phyloP scores from a whole-genome alignment of 345 rosid genomes.

The Euphorbia peplus region DNA sequence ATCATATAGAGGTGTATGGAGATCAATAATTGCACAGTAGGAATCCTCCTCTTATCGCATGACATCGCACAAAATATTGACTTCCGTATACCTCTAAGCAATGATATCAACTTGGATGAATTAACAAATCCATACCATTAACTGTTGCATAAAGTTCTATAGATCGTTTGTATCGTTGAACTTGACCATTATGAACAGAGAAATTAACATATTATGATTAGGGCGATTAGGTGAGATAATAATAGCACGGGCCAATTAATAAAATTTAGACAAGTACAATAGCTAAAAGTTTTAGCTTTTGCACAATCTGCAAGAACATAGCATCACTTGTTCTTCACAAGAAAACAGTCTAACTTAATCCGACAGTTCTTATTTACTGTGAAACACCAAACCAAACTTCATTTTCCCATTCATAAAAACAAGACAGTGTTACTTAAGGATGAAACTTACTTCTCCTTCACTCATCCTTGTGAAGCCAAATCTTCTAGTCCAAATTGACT shows the following conservation, averaged over 20 bases:
- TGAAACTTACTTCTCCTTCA: conserved; percentile 60
- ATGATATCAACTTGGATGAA: not conserved
- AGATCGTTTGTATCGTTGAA: too few relatives aligned
- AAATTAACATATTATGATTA: not conserved
- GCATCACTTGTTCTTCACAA: not conserved
- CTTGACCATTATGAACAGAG: not conserved
- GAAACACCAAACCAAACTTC: not conserved
- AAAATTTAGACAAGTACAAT: not conserved
- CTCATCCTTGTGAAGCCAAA: conserved; percentile 81
- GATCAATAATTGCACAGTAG: too few relatives aligned
- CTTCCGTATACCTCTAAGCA: not conserved
- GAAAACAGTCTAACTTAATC: not conserved
- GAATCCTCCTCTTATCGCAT: too few relatives aligned
- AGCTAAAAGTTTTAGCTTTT: not conserved
- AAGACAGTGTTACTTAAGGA: not conserved
- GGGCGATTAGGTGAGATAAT: not conserved
- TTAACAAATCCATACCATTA: not conserved
- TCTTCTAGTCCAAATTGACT: conserved; percentile 85
- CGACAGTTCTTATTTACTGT: not conserved
- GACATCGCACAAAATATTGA: not conserved
- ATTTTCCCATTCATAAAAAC: not conserved
- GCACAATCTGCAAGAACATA: not conserved
- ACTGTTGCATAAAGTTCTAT: not conserved
- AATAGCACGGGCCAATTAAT: not conserved
- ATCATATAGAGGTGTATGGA: too few relatives aligned